These are phyloP conservation scores for Chalciporus pseudorubinellus DNA, from an alignment of 768 basidiomycete genomes.

Conservation along the genomic window DNA sequence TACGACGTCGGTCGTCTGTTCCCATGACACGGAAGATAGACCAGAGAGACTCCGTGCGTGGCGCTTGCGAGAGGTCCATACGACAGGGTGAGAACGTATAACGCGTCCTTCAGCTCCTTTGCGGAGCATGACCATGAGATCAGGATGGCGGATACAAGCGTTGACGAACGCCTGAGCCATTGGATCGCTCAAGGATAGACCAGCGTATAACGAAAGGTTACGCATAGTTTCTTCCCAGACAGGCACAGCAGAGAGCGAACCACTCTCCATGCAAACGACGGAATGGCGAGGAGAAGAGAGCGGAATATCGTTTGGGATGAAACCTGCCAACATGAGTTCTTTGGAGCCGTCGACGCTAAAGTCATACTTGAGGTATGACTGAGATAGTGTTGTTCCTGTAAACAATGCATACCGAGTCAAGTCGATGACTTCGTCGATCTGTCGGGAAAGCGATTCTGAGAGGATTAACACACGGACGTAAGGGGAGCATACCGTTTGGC, in stretches of 20 bases:
- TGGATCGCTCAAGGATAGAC: constrained; percentile 28
- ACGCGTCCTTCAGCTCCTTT: constrained; percentile 27
- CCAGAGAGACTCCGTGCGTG: constrained; percentile 25
- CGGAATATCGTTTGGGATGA: constrained; percentile 28
- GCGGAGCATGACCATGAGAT: constrained; percentile 32
- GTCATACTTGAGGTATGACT: constrained; percentile 22
- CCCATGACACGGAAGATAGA: constrained; percentile 26
- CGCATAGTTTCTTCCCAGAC: constrained; percentile 31
- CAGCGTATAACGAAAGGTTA: constrained; percentile 27
- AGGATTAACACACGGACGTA: background rate
- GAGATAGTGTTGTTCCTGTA: constrained; percentile 12
- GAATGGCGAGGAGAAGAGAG: constrained; percentile 23
- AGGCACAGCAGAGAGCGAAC: constrained; percentile 2
- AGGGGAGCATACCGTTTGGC: constrained; percentile 25
- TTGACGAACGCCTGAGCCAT: constrained; percentile 30
- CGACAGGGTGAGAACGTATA: constrained; percentile 21
- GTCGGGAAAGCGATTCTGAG: background rate
- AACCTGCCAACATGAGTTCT: constrained; percentile 32
- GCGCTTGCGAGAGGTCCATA: constrained; percentile 31
- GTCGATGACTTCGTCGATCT: constrained; percentile 32
- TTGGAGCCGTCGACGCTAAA: constrained; percentile 22
- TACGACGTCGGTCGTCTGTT: constrained; percentile 15
- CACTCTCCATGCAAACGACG: constrained; percentile 14
- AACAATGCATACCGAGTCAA: constrained; percentile 30
- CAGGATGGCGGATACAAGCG: constrained; percentile 30